phyloP scores from a whole-genome alignment of 805 yeast genomes.

The Teunomyces panamensis region DNA sequence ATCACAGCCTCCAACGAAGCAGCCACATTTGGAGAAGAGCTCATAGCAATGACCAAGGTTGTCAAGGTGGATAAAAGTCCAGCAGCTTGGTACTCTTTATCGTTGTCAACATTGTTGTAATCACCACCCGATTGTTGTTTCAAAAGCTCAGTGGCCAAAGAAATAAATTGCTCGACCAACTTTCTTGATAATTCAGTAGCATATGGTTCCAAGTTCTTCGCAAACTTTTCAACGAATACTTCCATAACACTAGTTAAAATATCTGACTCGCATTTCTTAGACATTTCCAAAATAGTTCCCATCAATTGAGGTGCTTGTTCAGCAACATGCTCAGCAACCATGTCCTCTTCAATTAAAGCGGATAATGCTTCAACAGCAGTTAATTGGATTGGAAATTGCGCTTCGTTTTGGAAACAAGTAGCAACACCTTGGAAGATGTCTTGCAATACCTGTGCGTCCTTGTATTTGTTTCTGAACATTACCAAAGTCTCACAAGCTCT shows the following conservation, averaged over 20 bases:
- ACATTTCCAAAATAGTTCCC: constrained; percentile 43
- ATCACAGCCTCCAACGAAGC: constrained; percentile 30
- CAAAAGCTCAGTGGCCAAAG: constrained; percentile 59
- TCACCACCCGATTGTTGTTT: constrained; percentile 19
- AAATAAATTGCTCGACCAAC: constrained; percentile 70
- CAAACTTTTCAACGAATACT: constrained; percentile 42
- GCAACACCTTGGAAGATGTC: constrained; percentile 42
- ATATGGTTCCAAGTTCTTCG: constrained; percentile 60
- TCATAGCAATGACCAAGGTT: constrained; percentile 43
- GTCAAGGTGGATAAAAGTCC: constrained; percentile 42
- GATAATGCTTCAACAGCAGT: constrained; percentile 54
- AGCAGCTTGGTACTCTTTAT: constrained; percentile 44
- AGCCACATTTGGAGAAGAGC: constrained; percentile 37
- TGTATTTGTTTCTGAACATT: constrained; percentile 34
- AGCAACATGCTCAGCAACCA: constrained; percentile 39
- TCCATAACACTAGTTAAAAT: constrained; percentile 45
- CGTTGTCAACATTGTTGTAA: constrained; percentile 20
- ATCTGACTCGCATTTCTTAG: constrained; percentile 43
- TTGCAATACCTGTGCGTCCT: constrained; percentile 33
- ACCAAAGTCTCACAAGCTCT: constrained; percentile 47
- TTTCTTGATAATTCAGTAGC: constrained; percentile 55
- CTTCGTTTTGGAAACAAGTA: constrained; percentile 36
- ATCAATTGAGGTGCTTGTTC: constrained; percentile 45
- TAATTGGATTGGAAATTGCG: constrained; percentile 48
- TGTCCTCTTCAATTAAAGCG: constrained; percentile 45